Conservation (phyloP, 2,329 filamentous ascomycete species). For the Diaporthe batatas region DNA sequence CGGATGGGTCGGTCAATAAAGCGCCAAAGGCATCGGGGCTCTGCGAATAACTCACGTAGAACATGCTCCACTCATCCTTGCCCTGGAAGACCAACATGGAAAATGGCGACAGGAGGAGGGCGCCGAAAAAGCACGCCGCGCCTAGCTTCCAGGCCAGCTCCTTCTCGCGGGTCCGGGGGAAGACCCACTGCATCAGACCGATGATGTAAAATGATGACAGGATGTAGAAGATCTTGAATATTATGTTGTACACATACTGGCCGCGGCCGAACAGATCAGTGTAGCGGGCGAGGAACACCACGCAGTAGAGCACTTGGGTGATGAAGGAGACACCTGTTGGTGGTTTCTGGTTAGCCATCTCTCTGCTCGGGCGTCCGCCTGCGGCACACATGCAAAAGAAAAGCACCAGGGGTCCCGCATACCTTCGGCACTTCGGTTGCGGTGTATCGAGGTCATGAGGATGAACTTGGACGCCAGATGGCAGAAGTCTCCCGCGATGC, state of each 20-base stretch:
- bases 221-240: slow-evolving; percentile 93
- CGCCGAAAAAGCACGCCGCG: slow-evolving; percentile 74
- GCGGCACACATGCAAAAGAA: slow-evolving; percentile 5
- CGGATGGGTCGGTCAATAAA: slow-evolving; percentile 42
- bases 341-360: slow-evolving; percentile 41
- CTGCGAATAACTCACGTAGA: slow-evolving; percentile 57
- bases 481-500: slow-evolving; percentile 84
- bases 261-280: slow-evolving; percentile 78
- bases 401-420: slow-evolving; percentile 42
- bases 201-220: slow-evolving; percentile 87
- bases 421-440: slow-evolving; percentile 89
- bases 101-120: slow-evolving; percentile 78
- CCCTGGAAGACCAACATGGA: slow-evolving; percentile 76
- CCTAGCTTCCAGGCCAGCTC: slow-evolving; percentile 96
- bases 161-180: slow-evolving; percentile 86
- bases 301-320: slow-evolving; percentile 87
- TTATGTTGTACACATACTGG: slow-evolving; percentile 74
- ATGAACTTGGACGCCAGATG: slow-evolving; percentile 91
- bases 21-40: neutral
- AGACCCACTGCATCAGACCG: slow-evolving; percentile 87
- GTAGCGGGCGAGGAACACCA: slow-evolving; percentile 90
- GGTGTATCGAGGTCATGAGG: slow-evolving; percentile 90
- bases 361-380: neutral
- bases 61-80: slow-evolving; percentile 61
- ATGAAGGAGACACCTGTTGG: slow-evolving; percentile 86